Base-by-base conservation (phyloP, 1,139 yeast species). In the Geotrichum cucujoidarum region DNA sequence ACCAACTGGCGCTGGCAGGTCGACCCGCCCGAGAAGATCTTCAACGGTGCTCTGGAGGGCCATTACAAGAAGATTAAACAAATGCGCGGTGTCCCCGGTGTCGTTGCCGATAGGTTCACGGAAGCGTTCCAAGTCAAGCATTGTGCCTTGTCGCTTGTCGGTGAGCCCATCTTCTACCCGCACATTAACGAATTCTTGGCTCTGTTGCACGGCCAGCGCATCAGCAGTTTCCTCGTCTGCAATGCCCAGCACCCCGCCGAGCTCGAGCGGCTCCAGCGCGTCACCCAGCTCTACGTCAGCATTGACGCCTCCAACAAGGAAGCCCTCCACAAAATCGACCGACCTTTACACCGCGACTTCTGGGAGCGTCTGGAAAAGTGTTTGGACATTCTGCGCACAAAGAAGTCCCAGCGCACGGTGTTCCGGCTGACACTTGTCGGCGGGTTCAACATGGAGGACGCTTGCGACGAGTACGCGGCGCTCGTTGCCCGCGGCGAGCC, bases 1-100 rank as follows among this genome's bases (percentile, higher is more conserved):
- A 89, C 95, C 40, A 83, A 83, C 58, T 89, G 97, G 97, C 75
- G 97, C 61, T 89, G 97, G 97, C 92, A 87, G 60, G 84, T 88
- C 22, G 96, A 89, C 65, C 81, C 84, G 20, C 96, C 97, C 0
- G 92, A 86, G 59, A 81, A 74, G 53, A 87, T 89, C 46, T 65
- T 89, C 54, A 79, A 83, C 47, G 96, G 96, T 30, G 97, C 96
- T 1, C 69, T 89, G 45, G 80, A 77, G 57, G 96, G 95, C 2
- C 97, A 89, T 64, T 89, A 89, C 66, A 80, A 85, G 53, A 89
- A 89, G 63, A 89, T 89, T 60, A 90, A 89, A 66, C 95, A 88
- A 67, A 80, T 89, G 90, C 75, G 95, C 63, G 97, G 97, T 52
- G 95, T 90, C 39, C 97, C 97, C 1, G 97, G 97, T 33, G 87